These are phyloP conservation scores for Aspergillus funiculosus DNA, from an alignment of 495 filamentous ascomycete species.

Conservation along the genomic window DNA sequence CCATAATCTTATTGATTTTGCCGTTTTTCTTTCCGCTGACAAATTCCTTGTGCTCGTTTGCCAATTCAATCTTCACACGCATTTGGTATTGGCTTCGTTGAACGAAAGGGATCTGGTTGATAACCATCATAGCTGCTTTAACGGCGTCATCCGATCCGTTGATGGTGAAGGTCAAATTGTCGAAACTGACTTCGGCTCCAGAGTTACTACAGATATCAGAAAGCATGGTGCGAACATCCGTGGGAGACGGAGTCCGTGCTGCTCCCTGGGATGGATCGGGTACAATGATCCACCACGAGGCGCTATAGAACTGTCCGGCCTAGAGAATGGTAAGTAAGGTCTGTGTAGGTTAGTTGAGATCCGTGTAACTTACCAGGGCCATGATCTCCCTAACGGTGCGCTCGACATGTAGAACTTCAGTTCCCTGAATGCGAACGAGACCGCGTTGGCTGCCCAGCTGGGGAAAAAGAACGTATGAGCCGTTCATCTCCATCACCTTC, in stretches of 20 bases:
- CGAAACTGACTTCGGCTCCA: constrained; percentile 88
- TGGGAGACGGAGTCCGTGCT: constrained; percentile 60
- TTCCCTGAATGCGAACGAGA: constrained; percentile 81
- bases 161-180: constrained; percentile 88
- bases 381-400: constrained; percentile 92
- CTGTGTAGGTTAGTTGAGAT: constrained; percentile 12
- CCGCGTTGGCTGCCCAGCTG: constrained; percentile 73
- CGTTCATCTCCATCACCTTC: constrained; percentile 96
- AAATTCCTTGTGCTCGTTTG: constrained; percentile 99
- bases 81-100: constrained; percentile 84
- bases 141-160: constrained; percentile 93
- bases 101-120: constrained; percentile 86
- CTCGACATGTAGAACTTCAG: constrained; percentile 87
- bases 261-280: constrained; percentile 57
- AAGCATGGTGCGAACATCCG: constrained; percentile 82
- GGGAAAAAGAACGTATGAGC: constrained; percentile 87
- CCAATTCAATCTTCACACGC: constrained; percentile 94
- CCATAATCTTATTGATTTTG: constrained; percentile 99
- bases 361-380: constrained; percentile 60
- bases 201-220: constrained; percentile 95
- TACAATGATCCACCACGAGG: constrained; percentile 89
- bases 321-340: constrained; percentile 33
- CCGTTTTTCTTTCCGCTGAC: constrained; percentile 99
- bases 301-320: constrained; percentile 96
- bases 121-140: constrained; percentile 86